A percentile compares a stretch with the other conserved stretches of the same genome.
These are phyloP conservation scores for Fusarium buxicola DNA, from an alignment of 2,329 filamentous ascomycete species.

Conservation along the genomic window DNA sequence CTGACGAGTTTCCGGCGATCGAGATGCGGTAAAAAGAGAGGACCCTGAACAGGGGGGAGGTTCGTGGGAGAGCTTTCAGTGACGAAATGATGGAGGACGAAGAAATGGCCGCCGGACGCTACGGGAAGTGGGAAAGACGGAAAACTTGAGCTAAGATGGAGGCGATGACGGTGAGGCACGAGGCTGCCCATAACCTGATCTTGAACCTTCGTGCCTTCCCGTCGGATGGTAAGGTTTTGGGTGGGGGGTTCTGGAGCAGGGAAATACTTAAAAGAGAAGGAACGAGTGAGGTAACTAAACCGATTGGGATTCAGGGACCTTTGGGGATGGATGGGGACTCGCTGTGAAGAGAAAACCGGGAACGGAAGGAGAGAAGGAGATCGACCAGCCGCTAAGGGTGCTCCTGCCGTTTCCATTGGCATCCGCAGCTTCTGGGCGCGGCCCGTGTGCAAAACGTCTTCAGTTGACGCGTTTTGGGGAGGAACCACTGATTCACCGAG, in stretches of 20 bases:
- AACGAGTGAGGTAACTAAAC: conserved; percentile 14
- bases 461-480: conserved; percentile 17
- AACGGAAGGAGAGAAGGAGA: conserved; percentile 36
- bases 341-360: conserved; percentile 22
- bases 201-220: conserved; percentile 18
- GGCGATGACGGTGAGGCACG: conserved; percentile 36
- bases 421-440: conserved; percentile 30
- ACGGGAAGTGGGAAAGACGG: conserved; percentile 30
- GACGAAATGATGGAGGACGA: conserved; percentile 28
- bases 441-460: conserved; percentile 24
- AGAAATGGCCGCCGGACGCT: conserved; percentile 24
- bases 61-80: background rate
- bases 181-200: conserved; percentile 24
- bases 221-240: background rate
- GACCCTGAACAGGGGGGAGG: background rate
- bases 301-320: conserved; percentile 20
- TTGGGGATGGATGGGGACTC: conserved; percentile 13
- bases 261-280: conserved; percentile 2
- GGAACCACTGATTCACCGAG: conserved; percentile 25
- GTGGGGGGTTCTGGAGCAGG: background rate
- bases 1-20: background rate
- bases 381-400: conserved; percentile 41
- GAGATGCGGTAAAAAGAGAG: conserved; percentile 10
- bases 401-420: conserved; percentile 35
- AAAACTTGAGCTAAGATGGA: conserved; percentile 28